These are phyloP conservation scores for Stentor coeruleus DNA, from an alignment of 73 alveolate genomes.

Conservation along the genomic window DNA sequence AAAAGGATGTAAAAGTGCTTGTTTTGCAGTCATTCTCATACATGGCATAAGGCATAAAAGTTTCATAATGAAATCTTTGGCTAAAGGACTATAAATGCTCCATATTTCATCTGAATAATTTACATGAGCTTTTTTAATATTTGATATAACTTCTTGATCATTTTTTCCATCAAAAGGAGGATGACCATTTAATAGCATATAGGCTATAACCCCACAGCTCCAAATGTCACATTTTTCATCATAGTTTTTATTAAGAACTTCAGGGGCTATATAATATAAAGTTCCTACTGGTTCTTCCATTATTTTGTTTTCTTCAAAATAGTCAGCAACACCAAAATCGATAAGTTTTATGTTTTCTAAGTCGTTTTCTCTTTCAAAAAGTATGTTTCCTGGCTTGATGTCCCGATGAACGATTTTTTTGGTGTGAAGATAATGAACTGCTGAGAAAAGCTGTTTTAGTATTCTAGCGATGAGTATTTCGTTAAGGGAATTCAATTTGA, in stretches of 20 bases:
- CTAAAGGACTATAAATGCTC: constrained; percentile 48
- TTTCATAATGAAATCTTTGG: constrained; percentile 52
- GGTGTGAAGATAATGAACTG: constrained; percentile 45
- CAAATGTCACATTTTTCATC: constrained; percentile 85
- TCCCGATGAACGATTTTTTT: constrained; percentile 57
- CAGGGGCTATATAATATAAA: constrained; percentile 84
- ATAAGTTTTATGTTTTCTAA: constrained; percentile 26
- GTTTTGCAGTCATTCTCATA: constrained; percentile 27
- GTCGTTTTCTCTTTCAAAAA: constrained; percentile 29
- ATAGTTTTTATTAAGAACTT: constrained; percentile 63
- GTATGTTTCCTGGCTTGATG: constrained; percentile 52
- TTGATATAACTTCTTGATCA: constrained; percentile 53
- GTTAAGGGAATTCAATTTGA: neutral
- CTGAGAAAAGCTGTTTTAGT: constrained; percentile 47
- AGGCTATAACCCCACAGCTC: constrained; percentile 80
- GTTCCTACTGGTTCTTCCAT: constrained; percentile 87
- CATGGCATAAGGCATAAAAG: constrained; percentile 29
- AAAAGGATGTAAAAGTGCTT: too few species aligned
- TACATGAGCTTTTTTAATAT: constrained; percentile 44
- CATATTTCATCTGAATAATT: constrained; percentile 12
- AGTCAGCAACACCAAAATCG: constrained; percentile 58
- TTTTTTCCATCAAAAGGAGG: constrained; percentile 69
- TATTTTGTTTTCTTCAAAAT: constrained; percentile 44
- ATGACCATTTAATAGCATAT: constrained; percentile 64
- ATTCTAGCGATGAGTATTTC: neutral